A percentile compares a stretch with the other conserved stretches of the same genome.
Conservation (phyloP, 371 early-diverging fungal genomes). For the Mortierella sp. region DNA sequence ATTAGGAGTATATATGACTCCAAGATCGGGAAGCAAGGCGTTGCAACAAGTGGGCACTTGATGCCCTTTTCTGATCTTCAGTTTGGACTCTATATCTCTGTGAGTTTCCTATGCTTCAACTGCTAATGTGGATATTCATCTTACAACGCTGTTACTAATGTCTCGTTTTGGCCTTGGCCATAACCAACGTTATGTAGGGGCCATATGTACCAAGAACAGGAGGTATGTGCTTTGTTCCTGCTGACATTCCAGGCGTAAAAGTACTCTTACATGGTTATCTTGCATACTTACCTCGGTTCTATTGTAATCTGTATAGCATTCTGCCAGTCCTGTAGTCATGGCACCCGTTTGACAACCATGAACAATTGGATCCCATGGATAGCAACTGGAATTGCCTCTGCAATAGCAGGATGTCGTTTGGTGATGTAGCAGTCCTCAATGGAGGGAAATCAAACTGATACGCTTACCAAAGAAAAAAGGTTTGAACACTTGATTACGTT, state of each 20-base stretch:
- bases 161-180: background rate
- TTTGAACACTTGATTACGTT: too few relatives aligned
- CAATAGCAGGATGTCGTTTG: too few relatives aligned
- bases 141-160: conserved; percentile 2
- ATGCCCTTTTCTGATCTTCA: conserved; percentile 47
- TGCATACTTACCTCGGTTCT: too few relatives aligned
- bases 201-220: conserved; percentile 40
- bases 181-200: conserved; percentile 12
- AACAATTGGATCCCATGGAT: too few relatives aligned
- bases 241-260: background rate
- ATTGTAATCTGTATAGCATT: too few relatives aligned
- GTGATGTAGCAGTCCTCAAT: too few relatives aligned
- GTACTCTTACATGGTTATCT: too few relatives aligned
- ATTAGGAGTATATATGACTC: conserved; percentile 43
- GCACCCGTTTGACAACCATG: background rate
- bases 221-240: conserved; percentile 14
- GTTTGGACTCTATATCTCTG: conserved; percentile 41
- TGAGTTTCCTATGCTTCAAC: background rate
- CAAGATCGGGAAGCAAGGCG: conserved; percentile 35
- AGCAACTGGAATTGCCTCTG: too few relatives aligned
- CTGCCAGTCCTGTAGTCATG: too few relatives aligned
- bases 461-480: too few relatives aligned
- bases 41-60: conserved; percentile 42
- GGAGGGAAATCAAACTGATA: too few relatives aligned
- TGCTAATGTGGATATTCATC: background rate